These are phyloP conservation scores for Prunus mira DNA, from an alignment of 306 rosid species.

Conservation along the genomic window DNA sequence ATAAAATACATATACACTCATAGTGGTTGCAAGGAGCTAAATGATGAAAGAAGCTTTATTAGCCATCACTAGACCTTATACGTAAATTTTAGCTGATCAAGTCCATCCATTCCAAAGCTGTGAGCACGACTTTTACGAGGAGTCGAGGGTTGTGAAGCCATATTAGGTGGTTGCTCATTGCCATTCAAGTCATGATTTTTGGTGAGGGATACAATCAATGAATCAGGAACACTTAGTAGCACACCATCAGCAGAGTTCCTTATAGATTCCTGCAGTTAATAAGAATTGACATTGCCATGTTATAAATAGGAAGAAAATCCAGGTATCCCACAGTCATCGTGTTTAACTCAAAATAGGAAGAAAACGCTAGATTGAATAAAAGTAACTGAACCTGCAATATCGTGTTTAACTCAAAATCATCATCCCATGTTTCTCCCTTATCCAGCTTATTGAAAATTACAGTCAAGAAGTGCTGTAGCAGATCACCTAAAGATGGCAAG, in stretches of 20 bases:
- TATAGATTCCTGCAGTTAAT: conserved; percentile 77
- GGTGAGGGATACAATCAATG: conserved; percentile 68
- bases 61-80: conserved; percentile 60
- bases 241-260: conserved; percentile 85
- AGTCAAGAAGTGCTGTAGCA: conserved; percentile 89
- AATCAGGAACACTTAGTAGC: conserved; percentile 88
- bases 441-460: conserved; percentile 86
- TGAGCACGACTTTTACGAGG: conserved; percentile 49
- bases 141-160: conserved; percentile 40
- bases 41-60: not conserved
- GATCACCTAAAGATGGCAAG: conserved; percentile 64
- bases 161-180: conserved; percentile 56
- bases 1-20: conserved; percentile 13
- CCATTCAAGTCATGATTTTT: conserved; percentile 44
- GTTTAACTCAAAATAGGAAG: not conserved
- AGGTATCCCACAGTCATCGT: not conserved
- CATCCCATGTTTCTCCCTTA: conserved; percentile 93
- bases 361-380: conserved; percentile 14
- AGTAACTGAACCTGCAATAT: conserved; percentile 69
- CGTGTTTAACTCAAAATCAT: conserved; percentile 90
- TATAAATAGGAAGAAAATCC: conserved; percentile 6
- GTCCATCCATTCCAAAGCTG: conserved; percentile 82
- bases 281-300: conserved; percentile 13
- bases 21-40: not conserved
- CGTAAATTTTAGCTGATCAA: conserved; percentile 76